Conservation (phyloP, 108 stramenopile genomes). For the Parietichytrium sp. region DNA sequence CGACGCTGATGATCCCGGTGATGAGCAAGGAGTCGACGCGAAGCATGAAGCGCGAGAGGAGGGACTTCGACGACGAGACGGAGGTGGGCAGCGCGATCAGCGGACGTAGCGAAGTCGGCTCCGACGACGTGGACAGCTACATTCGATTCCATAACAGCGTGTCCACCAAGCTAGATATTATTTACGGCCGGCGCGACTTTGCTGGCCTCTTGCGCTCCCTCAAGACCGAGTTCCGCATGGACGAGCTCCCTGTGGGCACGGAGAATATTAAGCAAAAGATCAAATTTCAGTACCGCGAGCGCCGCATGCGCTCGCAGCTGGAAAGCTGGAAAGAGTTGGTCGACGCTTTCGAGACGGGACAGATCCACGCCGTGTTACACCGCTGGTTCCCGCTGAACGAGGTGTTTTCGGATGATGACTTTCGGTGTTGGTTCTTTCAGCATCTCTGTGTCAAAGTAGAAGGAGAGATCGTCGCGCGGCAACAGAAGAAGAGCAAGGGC, state of each 20-base stretch:
- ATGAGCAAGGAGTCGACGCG: too few relatives aligned
- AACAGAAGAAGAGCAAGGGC: too few relatives aligned
- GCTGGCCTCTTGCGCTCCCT: neutral
- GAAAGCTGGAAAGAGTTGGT: conserved; percentile 29
- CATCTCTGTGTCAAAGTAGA: neutral
- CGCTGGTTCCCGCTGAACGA: neutral
- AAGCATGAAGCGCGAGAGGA: too few relatives aligned
- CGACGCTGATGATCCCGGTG: too few relatives aligned
- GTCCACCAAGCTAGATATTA: too few relatives aligned
- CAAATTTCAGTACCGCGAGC: neutral
- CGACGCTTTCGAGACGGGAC: neutral
- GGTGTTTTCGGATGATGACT: neutral
- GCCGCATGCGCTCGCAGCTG: neutral
- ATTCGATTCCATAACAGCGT: too few relatives aligned
- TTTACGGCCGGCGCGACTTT: conserved; percentile 22
- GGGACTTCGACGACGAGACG: too few relatives aligned
- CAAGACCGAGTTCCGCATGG: neutral
- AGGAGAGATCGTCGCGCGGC: neutral
- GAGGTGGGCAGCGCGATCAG: too few relatives aligned
- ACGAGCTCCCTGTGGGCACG: neutral
- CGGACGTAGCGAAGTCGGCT: too few relatives aligned
- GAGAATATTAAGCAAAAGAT: conserved; percentile 29
- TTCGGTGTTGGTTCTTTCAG: neutral
- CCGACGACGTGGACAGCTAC: too few relatives aligned
- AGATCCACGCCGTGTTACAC: neutral